Conservation (phyloP, 2,329 filamentous ascomycete species). For the Fusarium sp. region DNA sequence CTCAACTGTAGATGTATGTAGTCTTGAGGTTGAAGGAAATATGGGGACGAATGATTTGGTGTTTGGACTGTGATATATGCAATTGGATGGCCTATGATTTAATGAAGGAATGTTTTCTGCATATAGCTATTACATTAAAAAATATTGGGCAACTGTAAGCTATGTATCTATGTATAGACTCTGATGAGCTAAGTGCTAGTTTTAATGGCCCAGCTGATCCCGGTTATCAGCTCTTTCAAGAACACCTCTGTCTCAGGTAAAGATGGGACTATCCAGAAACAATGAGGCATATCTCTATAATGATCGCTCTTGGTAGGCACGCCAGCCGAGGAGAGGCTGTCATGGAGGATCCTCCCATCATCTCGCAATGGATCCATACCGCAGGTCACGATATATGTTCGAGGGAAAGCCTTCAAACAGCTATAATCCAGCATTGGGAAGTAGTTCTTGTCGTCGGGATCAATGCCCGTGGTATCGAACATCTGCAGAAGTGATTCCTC, state of each 20-base stretch:
- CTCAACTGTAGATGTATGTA: not conserved
- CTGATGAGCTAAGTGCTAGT: too few relatives aligned
- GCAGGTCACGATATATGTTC: not conserved
- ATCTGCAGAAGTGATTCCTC: not conserved
- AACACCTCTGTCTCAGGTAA: not conserved
- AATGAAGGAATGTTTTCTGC: too few relatives aligned
- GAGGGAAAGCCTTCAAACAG: not conserved
- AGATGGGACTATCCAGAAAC: not conserved
- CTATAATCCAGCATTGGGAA: not conserved
- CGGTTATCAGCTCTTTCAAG: not conserved
- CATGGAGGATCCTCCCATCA: not conserved
- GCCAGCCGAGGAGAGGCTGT: not conserved
- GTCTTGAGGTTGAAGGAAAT: not conserved
- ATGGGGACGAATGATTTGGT: not conserved
- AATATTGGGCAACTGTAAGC: too few relatives aligned
- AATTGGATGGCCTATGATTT: too few relatives aligned
- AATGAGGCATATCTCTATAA: not conserved
- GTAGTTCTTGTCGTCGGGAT: not conserved
- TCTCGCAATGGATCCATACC: not conserved
- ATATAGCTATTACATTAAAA: too few relatives aligned
- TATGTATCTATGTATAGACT: too few relatives aligned
- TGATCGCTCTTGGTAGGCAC: not conserved
- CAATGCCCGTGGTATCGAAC: not conserved
- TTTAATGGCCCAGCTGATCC: not conserved
- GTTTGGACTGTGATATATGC: not conserved